A percentile compares a stretch with the other conserved stretches of the same genome.
These are phyloP conservation scores for Kurtzmaniella quercitrusa DNA, from an alignment of 1,139 yeast species.

Conservation along the genomic window DNA sequence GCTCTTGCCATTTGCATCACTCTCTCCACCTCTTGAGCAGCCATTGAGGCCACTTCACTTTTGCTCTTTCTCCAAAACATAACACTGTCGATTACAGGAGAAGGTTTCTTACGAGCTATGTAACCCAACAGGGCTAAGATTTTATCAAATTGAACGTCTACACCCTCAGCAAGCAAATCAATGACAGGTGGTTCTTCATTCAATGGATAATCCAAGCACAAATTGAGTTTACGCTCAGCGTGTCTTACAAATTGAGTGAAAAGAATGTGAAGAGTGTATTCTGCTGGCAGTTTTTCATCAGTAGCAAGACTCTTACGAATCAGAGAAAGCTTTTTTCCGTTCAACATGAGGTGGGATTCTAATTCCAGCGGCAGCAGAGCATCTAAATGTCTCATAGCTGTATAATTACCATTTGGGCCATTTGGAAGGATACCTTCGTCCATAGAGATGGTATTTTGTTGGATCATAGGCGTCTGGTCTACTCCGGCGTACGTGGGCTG, in stretches of 20 bases:
- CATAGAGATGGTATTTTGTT: neutral
- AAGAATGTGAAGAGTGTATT: slow-evolving; percentile 87
- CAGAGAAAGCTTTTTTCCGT: slow-evolving; percentile 31
- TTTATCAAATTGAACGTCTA: slow-evolving; percentile 80
- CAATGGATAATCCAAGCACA: slow-evolving; percentile 66
- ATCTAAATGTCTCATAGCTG: neutral
- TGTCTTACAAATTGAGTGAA: slow-evolving; percentile 94
- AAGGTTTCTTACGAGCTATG: slow-evolving; percentile 85
- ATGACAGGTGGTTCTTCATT: slow-evolving; percentile 78
- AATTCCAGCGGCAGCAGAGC: neutral
- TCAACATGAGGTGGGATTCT: slow-evolving; percentile 10
- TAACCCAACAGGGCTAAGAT: slow-evolving; percentile 84
- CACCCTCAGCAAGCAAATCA: slow-evolving; percentile 81
- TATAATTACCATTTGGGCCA: neutral
- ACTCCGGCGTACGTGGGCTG: neutral
- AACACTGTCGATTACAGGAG: slow-evolving; percentile 94
- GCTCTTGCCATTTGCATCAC: slow-evolving; percentile 20
- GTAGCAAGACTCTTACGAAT: slow-evolving; percentile 51
- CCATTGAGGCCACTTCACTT: slow-evolving; percentile 78
- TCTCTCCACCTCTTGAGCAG: slow-evolving; percentile 58
- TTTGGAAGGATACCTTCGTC: neutral
- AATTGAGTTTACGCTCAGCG: slow-evolving; percentile 79
- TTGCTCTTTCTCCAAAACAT: slow-evolving; percentile 97
- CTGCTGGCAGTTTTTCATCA: slow-evolving; percentile 78
- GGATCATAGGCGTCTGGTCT: neutral